Evolutionary conservation across 371 early-diverging fungal genomes (phyloP).

Genomic region (Batkoa obscura): DNA sequence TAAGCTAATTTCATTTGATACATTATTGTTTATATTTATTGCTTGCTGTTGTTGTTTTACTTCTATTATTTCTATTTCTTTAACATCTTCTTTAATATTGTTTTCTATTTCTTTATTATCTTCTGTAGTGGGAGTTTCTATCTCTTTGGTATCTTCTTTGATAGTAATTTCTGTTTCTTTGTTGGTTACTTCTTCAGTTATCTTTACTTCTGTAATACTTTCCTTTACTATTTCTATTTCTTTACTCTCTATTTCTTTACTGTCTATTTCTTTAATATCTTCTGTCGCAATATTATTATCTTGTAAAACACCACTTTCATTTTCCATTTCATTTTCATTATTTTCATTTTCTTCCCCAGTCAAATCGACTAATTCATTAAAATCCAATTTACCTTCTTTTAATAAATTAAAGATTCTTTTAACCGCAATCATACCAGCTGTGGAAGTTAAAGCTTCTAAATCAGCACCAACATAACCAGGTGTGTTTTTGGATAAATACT

Average conservation of each 20-base stretch:
- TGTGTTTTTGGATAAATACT: conserved; percentile 75
- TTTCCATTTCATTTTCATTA: too few relatives aligned
- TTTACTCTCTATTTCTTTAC: too few relatives aligned
- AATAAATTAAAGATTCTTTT: conserved; percentile 76
- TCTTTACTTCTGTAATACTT: conserved; percentile 11
- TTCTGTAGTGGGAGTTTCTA: conserved; percentile 5
- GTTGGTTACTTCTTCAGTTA: conserved; percentile 15
- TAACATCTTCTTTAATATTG: too few relatives aligned
- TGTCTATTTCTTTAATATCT: too few relatives aligned
- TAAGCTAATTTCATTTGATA: conserved; percentile 36
- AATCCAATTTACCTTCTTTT: conserved; percentile 17
- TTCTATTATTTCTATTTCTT: background rate
- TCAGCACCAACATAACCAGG: conserved; percentile 99
- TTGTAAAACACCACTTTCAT: too few relatives aligned
- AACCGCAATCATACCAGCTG: conserved; percentile 94
- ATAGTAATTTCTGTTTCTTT: conserved; percentile 11
- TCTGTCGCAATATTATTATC: too few relatives aligned
- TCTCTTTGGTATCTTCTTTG: too few relatives aligned
- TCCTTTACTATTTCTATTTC: too few relatives aligned
- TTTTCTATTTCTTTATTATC: too few relatives aligned
- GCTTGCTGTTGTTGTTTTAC: conserved; percentile 12
- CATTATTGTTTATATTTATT: conserved; percentile 6
- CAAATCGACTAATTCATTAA: conserved; percentile 10
- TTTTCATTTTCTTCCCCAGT: too few relatives aligned
- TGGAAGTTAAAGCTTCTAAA: conserved; percentile 84